Evolutionary conservation across 768 basidiomycete genomes (phyloP), one percentile per base, ranked within the genome.

Genomic region (Boletellus emodensis): DNA sequence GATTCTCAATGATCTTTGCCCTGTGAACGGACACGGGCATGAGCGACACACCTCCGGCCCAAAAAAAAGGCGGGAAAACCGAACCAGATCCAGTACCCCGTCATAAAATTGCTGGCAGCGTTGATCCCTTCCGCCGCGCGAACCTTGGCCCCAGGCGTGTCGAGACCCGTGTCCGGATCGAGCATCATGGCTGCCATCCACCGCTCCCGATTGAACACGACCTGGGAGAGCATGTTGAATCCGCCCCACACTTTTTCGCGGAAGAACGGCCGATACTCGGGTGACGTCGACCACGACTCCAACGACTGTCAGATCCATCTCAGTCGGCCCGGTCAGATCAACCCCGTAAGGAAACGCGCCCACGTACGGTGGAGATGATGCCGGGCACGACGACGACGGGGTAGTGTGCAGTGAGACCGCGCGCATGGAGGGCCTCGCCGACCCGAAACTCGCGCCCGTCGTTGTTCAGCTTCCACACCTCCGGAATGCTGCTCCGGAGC

Each of bases 51-150:
- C 12, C 24, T 20, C 22, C 11, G 15, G 36, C 18, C 1, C 1
- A 36, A 13, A n/a, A 32, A 24, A 24, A 3, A n/a, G n/a, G 9
- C 6, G 15, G 9, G 26, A 17, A 49, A 35, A 46, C 20, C 71
- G 46, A 61, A 85, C 91, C 93, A 95, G 46, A 95, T 83, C 94
- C 94, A 98, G 64, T 94, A 99, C 1, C 94, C 93, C 63, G 85
- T 83, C 49, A 93, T 82, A 58, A 91, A 87, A 57, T 77, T 85
- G 55, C 87, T 89, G 3, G 92, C 94, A 0, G 92, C 92, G 62
- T 91, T 88, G 18, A 95, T 82, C 0, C 94, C 94, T 67, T 96
- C 90, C 0, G 91, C 92, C 12, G 94, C 91, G 33, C 95, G 78
- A 50, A 98, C 83, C 66, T 92, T 96, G 40, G 81, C 83, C 14